Evolutionary conservation across 2,329 filamentous ascomycete genomes (phyloP).

Genomic region (Trichoderma sp.): DNA sequence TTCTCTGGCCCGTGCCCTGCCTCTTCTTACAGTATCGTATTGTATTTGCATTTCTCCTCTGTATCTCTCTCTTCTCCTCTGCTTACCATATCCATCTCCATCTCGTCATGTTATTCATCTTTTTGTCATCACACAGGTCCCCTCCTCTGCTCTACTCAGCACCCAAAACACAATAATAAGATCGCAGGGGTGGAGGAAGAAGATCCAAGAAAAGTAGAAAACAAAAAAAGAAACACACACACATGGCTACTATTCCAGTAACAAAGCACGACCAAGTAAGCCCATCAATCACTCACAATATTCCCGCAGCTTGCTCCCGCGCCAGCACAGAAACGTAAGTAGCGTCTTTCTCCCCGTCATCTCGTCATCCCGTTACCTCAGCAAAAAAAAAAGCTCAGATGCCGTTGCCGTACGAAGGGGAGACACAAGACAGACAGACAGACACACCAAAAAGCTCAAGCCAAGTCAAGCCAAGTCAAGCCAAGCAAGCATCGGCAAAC

Average conservation of each 20-base stretch:
- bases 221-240: background rate
- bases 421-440: too few relatives aligned
- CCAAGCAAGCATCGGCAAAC: too few relatives aligned
- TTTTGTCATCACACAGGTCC: background rate
- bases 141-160: background rate
- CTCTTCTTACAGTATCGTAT: background rate
- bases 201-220: background rate
- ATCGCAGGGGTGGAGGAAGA: too few relatives aligned
- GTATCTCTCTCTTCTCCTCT: too few relatives aligned
- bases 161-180: too few relatives aligned
- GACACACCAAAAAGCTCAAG: too few relatives aligned
- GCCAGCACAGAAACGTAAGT: background rate
- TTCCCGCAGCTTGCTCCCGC: background rate
- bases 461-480: too few relatives aligned
- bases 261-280: background rate
- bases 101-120: background rate
- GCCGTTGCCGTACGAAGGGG: background rate
- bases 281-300: background rate
- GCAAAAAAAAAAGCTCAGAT: background rate
- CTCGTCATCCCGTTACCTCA: background rate
- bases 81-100: background rate
- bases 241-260: too few relatives aligned
- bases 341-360: background rate
- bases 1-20: background rate
- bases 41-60: background rate